Conservation (phyloP, 2,329 filamentous ascomycete genomes). For the Fusarium newnesense region DNA sequence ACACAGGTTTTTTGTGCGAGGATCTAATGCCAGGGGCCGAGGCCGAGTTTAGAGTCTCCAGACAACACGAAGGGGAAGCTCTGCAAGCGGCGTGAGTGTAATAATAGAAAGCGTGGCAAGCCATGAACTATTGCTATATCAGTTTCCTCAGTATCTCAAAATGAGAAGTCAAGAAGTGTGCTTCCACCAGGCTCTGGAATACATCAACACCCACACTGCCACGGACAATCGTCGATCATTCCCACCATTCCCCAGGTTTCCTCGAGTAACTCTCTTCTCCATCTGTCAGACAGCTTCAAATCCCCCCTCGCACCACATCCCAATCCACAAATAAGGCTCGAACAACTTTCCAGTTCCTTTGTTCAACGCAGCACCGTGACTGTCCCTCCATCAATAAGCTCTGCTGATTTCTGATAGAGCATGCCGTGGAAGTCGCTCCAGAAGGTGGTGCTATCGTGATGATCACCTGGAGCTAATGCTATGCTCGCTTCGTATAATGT, state of each 20-base stretch:
- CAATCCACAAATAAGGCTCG: conserved; percentile 14
- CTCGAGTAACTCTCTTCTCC: fast-evolving
- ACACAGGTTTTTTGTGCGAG: neutral
- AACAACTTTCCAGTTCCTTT: neutral
- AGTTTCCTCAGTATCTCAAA: neutral
- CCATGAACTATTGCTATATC: neutral
- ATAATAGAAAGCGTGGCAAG: neutral
- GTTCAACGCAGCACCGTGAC: conserved; percentile 3
- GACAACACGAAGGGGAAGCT: neutral
- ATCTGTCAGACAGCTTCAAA: neutral
- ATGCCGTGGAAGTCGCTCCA: neutral
- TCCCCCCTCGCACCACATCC: neutral
- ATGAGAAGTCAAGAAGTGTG: neutral
- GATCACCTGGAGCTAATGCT: neutral
- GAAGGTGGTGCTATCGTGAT: neutral
- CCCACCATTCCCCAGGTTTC: neutral
- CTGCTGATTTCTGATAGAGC: neutral
- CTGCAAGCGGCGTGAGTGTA: fast-evolving
- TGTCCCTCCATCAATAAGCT: neutral
- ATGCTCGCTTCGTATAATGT: neutral
- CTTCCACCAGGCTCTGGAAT: neutral
- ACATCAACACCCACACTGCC: too few species aligned
- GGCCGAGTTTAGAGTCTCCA: neutral
- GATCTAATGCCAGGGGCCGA: conserved; percentile 24
- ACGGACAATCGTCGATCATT: neutral